Evolutionary conservation across 2,329 filamentous ascomycete genomes (phyloP), one percentile per base, ranked within the genome.

Genomic region (Epichloe typhina): DNA sequence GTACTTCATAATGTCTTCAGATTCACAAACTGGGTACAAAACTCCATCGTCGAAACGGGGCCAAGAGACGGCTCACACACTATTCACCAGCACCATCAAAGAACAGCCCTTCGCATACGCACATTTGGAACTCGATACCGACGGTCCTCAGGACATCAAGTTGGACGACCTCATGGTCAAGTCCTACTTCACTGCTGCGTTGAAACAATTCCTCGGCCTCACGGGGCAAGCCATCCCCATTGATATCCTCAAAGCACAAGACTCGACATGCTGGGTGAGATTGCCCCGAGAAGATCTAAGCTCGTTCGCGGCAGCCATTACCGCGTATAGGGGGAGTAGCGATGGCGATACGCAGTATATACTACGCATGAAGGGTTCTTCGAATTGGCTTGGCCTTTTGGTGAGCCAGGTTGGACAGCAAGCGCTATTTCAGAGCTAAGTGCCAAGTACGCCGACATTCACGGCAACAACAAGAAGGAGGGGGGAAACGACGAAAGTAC

Each of bases 121-220:
- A 33, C 76, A 79, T 53, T 67, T 84, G 0, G 66, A 76, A 55
- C 66, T 80, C 26, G 60, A 70, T 52, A 68, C 62, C 43, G 58
- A 64, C 33, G 52, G 56, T 13, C 55, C 59, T 17, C 54, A 56
- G 12, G 46, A 55, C 13, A 47, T 54, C 19, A 55, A 53, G 17
- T 67, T 87, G 5, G 84, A 89, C 64, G 69, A 73, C 3, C 67
- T 88, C 3, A 82, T 81, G 38, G 72, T 77, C 17, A 79, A 78
- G 36, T 71, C 79, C 0, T 82, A 85, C 60, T 77, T 85, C 57
- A 78, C 76, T 2, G 65, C 75, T 1, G 82, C 85, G 0, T 69
- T 91, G 7, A 71, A 71, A 1, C 77, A 84, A 54, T 89, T 86
- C 58, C 76, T 91, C 1, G 87, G 87, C 19, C 67, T 79, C 17